Conservation (phyloP, 192 early-diverging fungal genomes). For the Coemansia nantahalensis region DNA sequence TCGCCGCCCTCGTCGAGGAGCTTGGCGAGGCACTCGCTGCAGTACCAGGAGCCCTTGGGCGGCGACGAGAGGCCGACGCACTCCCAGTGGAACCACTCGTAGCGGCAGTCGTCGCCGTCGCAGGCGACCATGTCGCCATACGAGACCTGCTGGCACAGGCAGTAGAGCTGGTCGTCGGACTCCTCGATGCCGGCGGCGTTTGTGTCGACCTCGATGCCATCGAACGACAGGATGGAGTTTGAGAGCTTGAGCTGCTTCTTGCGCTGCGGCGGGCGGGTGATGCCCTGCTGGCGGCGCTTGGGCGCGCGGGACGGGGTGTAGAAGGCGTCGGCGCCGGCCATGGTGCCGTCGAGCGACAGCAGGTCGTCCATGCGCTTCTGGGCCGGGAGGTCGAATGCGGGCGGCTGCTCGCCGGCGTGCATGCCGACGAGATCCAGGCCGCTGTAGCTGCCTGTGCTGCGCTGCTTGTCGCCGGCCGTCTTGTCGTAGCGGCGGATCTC, state of each 20-base stretch:
- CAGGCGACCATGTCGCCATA: constrained; percentile 60
- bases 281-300: constrained; percentile 23
- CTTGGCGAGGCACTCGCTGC: constrained; percentile 48
- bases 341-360: constrained; percentile 13
- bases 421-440: constrained; percentile 22
- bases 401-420: constrained; percentile 32
- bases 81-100: constrained; percentile 62
- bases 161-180: constrained; percentile 55
- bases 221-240: constrained; percentile 34
- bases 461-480: constrained; percentile 23
- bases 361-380: constrained; percentile 33
- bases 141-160: constrained; percentile 55
- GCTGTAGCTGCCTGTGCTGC: background rate
- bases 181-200: constrained; percentile 39
- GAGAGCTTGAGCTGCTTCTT: constrained; percentile 50
- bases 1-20: constrained; percentile 38
- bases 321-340: constrained; percentile 17
- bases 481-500: constrained; percentile 53
- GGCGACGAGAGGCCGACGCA: constrained; percentile 55
- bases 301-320: constrained; percentile 42
- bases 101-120: constrained; percentile 44
- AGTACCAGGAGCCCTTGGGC: constrained; percentile 59
- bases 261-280: constrained; percentile 8
- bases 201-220: constrained; percentile 39
- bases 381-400: constrained; percentile 17